phyloP scores from a whole-genome alignment of 805 yeast species.

The Cyberlindnera samutprakarnensis region DNA sequence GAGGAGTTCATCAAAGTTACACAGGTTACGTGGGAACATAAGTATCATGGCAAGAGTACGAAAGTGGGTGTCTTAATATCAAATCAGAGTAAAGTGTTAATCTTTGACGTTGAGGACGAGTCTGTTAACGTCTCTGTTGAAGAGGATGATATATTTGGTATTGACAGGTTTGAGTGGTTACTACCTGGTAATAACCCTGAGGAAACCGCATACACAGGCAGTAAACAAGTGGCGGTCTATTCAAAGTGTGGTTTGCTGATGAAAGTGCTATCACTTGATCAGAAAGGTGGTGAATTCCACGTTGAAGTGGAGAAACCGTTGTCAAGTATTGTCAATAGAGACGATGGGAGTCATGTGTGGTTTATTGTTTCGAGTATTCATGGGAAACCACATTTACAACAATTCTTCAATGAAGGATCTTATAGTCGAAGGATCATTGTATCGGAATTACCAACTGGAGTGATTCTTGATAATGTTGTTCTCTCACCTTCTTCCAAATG shows the following conservation, averaged over 20 bases:
- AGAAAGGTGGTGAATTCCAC: neutral
- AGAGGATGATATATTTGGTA: conserved; percentile 15
- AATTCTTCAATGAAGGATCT: conserved; percentile 5
- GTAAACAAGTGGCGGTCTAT: conserved; percentile 13
- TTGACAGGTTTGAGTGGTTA: conserved; percentile 14
- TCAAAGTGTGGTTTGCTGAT: conserved; percentile 6
- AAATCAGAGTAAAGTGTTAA: conserved; percentile 1
- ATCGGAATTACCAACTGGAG: conserved; percentile 3
- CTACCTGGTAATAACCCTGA: neutral
- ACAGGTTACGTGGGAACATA: conserved; percentile 16
- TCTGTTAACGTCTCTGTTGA: conserved; percentile 7
- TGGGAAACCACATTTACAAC: neutral
- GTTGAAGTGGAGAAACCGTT: conserved; percentile 13
- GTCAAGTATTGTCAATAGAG: conserved; percentile 3
- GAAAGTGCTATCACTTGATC: conserved; percentile 12
- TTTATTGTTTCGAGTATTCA: conserved; percentile 1
- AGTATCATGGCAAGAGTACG: neutral
- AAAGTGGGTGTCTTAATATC: conserved; percentile 12
- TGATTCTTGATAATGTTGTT: neutral
- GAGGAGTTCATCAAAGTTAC: conserved; percentile 7
- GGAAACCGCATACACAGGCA: conserved; percentile 14
- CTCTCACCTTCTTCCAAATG: conserved; percentile 9
- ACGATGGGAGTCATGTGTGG: conserved; percentile 1
- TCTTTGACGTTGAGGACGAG: conserved; percentile 10
- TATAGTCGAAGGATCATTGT: conserved; percentile 1